These are phyloP conservation scores for Sugiyamaella neomexicana DNA, from an alignment of 1,139 yeast species.

Conservation along the genomic window DNA sequence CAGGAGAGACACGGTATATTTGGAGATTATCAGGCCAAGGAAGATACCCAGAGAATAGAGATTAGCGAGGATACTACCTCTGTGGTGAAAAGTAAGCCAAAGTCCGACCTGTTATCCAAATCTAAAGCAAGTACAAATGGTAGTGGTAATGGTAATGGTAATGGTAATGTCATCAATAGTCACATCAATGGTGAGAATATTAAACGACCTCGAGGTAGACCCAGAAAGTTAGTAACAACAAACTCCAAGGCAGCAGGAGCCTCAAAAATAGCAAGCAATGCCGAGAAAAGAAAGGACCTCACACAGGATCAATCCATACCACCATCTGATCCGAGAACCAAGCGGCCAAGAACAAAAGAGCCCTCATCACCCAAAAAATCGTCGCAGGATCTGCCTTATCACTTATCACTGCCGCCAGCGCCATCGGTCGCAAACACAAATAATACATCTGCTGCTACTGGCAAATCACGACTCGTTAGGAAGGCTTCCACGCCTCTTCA, in stretches of 20 bases:
- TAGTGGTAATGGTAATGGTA: background rate
- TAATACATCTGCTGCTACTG: background rate
- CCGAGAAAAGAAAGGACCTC: background rate
- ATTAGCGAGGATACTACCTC: no score
- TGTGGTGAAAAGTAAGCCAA: no score
- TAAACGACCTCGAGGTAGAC: conserved; percentile 2
- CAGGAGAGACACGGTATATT: background rate
- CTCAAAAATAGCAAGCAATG: background rate
- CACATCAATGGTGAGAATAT: background rate
- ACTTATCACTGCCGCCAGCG: background rate
- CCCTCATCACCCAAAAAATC: background rate
- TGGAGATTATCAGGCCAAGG: background rate
- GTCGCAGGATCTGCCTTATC: background rate
- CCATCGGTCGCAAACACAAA: background rate
- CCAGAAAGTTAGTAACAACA: background rate
- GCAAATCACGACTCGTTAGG: background rate
- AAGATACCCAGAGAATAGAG: background rate
- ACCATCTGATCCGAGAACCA: background rate
- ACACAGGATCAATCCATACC: background rate
- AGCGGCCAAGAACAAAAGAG: background rate
- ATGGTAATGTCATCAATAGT: background rate
- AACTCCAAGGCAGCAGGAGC: background rate
- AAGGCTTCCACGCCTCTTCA: conserved; percentile 7
- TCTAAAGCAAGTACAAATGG: background rate
- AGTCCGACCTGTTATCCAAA: no score